Evolutionary conservation across 2,329 filamentous ascomycete species (phyloP), one percentile per base, ranked within the genome.

Genomic region (Fusarium solani-melongenae): DNA sequence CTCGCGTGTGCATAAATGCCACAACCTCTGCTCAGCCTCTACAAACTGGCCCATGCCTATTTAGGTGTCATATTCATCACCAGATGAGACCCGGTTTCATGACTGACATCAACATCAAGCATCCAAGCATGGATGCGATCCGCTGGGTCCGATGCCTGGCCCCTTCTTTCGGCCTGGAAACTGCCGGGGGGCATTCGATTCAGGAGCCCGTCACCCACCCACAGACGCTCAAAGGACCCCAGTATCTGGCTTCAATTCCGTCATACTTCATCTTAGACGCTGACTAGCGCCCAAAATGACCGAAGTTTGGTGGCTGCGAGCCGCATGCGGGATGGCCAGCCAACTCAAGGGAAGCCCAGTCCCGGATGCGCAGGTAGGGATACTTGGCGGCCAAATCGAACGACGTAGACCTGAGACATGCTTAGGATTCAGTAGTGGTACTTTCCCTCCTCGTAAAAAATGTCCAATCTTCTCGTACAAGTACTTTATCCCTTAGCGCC

Each of bases 251-350:
- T 66, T 74, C 67, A 64, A 78, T 76, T 78, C 69, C 76, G 76
- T 78, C 76, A 78, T 78, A 58, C 56, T 66, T 77, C 66, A 69
- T 67, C 66, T 75, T 75, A 77, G 76, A 71, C 64, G 62, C 60
- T 60, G 59, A 67, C 71, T 78, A 78, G 76, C 67, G 64, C 67
- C 72, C 67, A 53, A 62, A 62, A 64, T 64, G 66, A 69, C 71
- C 60, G 53, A 77, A 73, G 74, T 57, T 68, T 76, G 64, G 69
- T 76, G 56, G 73, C 55, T 67, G 62, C 67, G 67, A 78, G 77
- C 74, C 76, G 76, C 76, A 77, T 78, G 61, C 53, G 71, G 76
- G 67, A 77, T 76, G 70, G 70, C 61, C 62, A 60, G 67, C 64
- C 63, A 75, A 62, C 49, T 69, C 66, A 66, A 56, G 66, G 27